These are phyloP conservation scores for Strobilomyces dryophilus DNA, from an alignment of 768 basidiomycete genomes.

Conservation along the genomic window DNA sequence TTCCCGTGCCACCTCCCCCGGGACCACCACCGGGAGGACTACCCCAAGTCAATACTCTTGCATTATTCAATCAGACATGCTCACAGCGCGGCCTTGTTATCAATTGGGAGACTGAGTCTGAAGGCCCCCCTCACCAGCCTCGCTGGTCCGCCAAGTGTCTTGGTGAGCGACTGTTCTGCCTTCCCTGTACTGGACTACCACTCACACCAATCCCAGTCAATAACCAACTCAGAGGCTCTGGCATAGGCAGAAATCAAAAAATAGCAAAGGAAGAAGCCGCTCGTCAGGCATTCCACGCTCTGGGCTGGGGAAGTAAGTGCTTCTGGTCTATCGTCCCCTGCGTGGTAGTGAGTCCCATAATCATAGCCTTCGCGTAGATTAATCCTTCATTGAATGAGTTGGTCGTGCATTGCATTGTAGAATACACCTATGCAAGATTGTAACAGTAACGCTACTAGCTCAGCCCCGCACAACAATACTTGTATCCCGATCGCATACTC, in stretches of 20 bases:
- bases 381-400: background rate
- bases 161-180: conserved; percentile 36
- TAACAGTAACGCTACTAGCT: background rate
- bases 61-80: conserved; percentile 52
- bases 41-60: conserved; percentile 37
- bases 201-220: conserved; percentile 40
- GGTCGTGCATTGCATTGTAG: background rate
- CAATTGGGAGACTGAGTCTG: conserved; percentile 44
- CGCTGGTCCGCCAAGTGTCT: conserved; percentile 53
- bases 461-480: background rate
- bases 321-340: background rate
- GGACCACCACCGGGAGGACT: conserved; percentile 14
- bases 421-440: background rate
- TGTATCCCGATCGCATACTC: background rate
- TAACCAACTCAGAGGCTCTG: conserved; percentile 44
- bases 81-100: conserved; percentile 41
- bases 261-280: conserved; percentile 69
- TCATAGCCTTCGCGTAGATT: conserved; percentile 14
- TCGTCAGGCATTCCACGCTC: conserved; percentile 45
- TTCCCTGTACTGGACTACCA: background rate
- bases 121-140: conserved; percentile 52
- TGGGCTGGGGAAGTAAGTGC: conserved; percentile 49
- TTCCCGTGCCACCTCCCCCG: conserved; percentile 16
- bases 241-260: conserved; percentile 57
- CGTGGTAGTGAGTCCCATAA: background rate